Conservation (phyloP, 2,329 filamentous ascomycete species). For the Ascochyta koolunga region DNA sequence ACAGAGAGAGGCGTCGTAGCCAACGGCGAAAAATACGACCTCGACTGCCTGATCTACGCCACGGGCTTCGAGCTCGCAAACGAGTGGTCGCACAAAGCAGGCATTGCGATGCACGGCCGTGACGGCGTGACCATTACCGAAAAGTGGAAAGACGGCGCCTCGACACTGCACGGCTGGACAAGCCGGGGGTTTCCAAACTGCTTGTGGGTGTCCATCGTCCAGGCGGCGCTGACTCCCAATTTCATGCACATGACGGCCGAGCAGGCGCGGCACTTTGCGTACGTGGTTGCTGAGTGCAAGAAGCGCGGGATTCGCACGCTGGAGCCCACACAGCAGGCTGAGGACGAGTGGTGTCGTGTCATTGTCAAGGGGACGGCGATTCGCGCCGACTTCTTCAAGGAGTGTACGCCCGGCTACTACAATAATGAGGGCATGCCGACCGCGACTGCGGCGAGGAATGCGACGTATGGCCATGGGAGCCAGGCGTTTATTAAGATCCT, state of each 20-base stretch:
- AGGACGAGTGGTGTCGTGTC: constrained; percentile 55
- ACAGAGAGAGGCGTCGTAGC: constrained; percentile 54
- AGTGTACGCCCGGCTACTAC: constrained; percentile 63
- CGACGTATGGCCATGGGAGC: constrained; percentile 38
- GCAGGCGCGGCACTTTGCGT: constrained; percentile 51
- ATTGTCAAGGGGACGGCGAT: constrained; percentile 51
- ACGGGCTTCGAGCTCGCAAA: constrained; percentile 53
- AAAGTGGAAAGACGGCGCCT: constrained; percentile 54
- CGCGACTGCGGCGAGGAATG: constrained; percentile 27
- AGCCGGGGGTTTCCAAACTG: constrained; percentile 62
- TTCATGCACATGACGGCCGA: constrained; percentile 35
- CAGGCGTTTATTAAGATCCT: constrained; percentile 42
- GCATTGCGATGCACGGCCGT: constrained; percentile 53
- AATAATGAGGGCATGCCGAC: constrained; percentile 46
- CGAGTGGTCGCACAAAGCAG: constrained; percentile 39
- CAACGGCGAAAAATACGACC: constrained; percentile 54
- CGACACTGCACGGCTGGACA: constrained; percentile 60
- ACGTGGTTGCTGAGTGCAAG: constrained; percentile 50
- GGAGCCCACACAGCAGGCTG: constrained; percentile 55
- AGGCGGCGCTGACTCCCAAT: constrained; percentile 32
- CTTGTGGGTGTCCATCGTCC: constrained; percentile 50
- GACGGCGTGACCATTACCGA: constrained; percentile 53
- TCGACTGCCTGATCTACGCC: constrained; percentile 56
- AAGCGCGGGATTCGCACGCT: constrained; percentile 41
- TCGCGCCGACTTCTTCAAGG: constrained; percentile 48